Base-by-base conservation (phyloP, 805 yeast species). In the Zygotorulaspora florentina region DNA sequence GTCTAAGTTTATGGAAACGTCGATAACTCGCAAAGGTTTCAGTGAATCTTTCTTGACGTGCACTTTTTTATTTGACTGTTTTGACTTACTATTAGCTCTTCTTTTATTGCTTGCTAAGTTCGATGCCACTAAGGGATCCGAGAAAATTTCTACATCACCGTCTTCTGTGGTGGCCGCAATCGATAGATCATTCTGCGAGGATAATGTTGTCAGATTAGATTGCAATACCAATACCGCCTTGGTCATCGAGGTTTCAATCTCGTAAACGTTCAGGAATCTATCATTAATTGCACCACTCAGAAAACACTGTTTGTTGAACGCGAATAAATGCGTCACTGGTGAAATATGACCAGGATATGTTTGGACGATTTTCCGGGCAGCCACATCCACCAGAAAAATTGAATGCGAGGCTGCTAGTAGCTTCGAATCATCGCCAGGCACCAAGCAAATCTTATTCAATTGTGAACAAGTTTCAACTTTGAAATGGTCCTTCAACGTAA, bases 271-370 rank as follows among this genome's bases (percentile, higher is more conserved):
- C 53, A 89, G 74, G 62, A 87, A 88, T 54, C 97, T 76, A 64
- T 90, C 98, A 49, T 82, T 83, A 29, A 71, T 70, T 1, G 96
- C 95, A 42, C 84, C 76, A 1, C 93, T 82, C 35, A 86, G 64
- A 55, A 88, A 79, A 38, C 67, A 69, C 39, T 75, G 66, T 17
- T 63, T 36, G 8, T 57, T 49, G 29, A 63, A 26, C 15, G 73
- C 59, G 5, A 74, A 66, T 30, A 74, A 46, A 9, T 83, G 65
- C 10, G 79, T 65, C 34, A 87, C 75, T 3, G 88, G 83, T 15
- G 85, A 75, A 26, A 86, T 78, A 60, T 87, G 95, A 23, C 91
- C 95, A 1, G 95, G 88, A 59, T 78, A 80, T 1, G 81, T 73
- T 53, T 70, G 71, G 13, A 74, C 64, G 2, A 79, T 65, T 42